Conservation (phyloP, 371 early-diverging fungal species). For the Mucor velutinosus region DNA sequence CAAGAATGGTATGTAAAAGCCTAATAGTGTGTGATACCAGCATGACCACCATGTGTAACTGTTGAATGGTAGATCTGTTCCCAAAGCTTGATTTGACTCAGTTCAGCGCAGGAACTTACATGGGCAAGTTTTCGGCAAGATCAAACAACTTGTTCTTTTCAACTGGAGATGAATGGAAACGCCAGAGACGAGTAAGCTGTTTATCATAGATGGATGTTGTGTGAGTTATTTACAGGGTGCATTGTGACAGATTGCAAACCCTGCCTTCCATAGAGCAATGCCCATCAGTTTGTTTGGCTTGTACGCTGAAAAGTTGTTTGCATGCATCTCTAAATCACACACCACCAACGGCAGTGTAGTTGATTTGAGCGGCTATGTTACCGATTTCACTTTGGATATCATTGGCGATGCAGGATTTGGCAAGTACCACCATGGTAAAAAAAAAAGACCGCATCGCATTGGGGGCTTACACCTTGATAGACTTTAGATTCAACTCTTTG, state of each 20-base stretch:
- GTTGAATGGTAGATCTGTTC: slow-evolving; percentile 3
- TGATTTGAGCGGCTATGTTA: slow-evolving; percentile 4
- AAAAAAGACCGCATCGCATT: slow-evolving; percentile 4
- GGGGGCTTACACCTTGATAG: slow-evolving; percentile 2
- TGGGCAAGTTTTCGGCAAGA: slow-evolving; percentile 16
- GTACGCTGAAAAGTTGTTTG: slow-evolving; percentile 23
- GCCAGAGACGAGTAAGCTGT: slow-evolving; percentile 30
- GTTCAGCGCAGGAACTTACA: slow-evolving; percentile 11
- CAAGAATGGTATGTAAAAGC: slow-evolving; percentile 5
- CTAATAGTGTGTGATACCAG: not conserved
- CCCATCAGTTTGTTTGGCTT: slow-evolving; percentile 37
- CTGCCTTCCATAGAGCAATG: slow-evolving; percentile 39
- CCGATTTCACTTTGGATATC: slow-evolving; percentile 29
- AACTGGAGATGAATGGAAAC: slow-evolving; percentile 32
- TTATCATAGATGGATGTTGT: not conserved
- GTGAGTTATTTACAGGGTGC: not conserved
- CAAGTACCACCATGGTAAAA: slow-evolving; percentile 7
- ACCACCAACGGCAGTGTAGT: not conserved
- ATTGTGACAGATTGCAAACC: slow-evolving; percentile 29
- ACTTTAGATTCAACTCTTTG: slow-evolving; percentile 35
- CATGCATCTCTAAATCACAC: slow-evolving; percentile 1
- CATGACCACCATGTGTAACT: not conserved
- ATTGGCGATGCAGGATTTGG: slow-evolving; percentile 30
- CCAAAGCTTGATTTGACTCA: slow-evolving; percentile 14
- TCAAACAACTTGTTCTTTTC: slow-evolving; percentile 27